These are phyloP conservation scores for Arabidopsis suecica DNA, from an alignment of 345 rosid species.

Conservation along the genomic window DNA sequence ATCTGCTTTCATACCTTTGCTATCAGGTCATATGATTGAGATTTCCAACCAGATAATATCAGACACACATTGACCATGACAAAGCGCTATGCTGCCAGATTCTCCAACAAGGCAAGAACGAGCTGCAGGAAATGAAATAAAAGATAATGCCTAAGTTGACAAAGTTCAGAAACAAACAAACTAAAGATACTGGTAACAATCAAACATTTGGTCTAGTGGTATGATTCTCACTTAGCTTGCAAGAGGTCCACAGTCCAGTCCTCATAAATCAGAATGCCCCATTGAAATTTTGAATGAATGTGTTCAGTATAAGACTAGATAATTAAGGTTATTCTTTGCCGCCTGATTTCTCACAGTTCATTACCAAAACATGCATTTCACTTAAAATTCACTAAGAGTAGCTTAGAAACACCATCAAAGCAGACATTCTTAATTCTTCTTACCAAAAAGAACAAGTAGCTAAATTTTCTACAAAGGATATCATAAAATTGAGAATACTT, in stretches of 20 bases:
- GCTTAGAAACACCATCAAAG: background rate
- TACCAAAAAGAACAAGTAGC: background rate
- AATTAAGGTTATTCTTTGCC: background rate
- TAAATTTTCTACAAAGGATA: background rate
- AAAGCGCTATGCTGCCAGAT: background rate
- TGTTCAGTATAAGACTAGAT: background rate
- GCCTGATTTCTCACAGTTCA: conserved; percentile 7
- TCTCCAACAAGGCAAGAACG: conserved; percentile 1
- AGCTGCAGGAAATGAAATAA: conserved; percentile 13
- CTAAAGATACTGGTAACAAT: background rate
- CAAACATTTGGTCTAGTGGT: conserved; percentile 82
- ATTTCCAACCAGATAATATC: conserved; percentile 3
- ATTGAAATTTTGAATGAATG: background rate
- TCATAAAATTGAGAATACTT: background rate
- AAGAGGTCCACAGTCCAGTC: conserved; percentile 61
- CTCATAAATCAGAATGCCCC: too few species aligned
- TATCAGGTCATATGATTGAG: conserved; percentile 19
- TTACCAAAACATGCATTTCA: background rate
- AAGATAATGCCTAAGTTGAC: background rate
- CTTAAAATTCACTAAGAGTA: background rate
- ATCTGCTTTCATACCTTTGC: conserved; percentile 1
- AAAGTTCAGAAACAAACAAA: conserved; percentile 10
- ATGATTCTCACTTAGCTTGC: conserved; percentile 88
- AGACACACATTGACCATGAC: background rate
- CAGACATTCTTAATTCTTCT: background rate